These are phyloP conservation scores for Candolleomyces efflorescens DNA, from an alignment of 768 basidiomycete genomes.

Conservation along the genomic window DNA sequence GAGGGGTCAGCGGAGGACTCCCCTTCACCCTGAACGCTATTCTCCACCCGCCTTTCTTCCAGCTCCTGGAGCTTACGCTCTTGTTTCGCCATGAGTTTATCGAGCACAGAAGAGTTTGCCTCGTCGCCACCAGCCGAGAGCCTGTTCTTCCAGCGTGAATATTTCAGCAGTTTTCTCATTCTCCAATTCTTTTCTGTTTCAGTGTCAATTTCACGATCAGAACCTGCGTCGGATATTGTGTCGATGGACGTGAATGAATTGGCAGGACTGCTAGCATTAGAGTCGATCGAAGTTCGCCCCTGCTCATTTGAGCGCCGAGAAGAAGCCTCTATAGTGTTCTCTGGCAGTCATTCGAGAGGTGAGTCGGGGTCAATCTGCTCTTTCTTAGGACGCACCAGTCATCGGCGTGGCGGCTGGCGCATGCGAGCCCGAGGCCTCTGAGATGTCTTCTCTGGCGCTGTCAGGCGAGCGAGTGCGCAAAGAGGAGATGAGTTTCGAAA, in stretches of 20 bases:
- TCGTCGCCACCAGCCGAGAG: not conserved
- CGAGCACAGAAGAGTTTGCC: not conserved
- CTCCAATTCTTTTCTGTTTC: conserved; percentile 2
- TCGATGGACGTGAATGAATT: conserved; percentile 8
- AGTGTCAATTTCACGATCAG: not conserved
- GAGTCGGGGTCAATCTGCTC: too few species aligned
- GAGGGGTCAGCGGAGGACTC: too few species aligned
- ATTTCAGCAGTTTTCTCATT: conserved; percentile 7
- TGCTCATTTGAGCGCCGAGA: too few species aligned
- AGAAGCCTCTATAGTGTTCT: too few species aligned
- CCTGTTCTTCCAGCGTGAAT: not conserved
- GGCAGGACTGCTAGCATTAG: not conserved
- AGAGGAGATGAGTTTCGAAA: too few species aligned
- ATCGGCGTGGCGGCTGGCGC: too few species aligned
- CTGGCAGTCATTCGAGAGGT: too few species aligned
- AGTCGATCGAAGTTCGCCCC: not conserved
- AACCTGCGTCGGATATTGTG: conserved; percentile 5
- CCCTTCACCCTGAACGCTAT: too few species aligned
- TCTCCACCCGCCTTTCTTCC: not conserved
- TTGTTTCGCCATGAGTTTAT: not conserved
- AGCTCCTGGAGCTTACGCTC: not conserved
- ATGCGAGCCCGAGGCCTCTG: too few species aligned
- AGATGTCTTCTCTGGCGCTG: too few species aligned
- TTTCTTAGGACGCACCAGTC: too few species aligned
- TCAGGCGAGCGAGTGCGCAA: too few species aligned